Conservation (phyloP, 2,329 filamentous ascomycete species). For the Botryosphaeria dothidea region DNA sequence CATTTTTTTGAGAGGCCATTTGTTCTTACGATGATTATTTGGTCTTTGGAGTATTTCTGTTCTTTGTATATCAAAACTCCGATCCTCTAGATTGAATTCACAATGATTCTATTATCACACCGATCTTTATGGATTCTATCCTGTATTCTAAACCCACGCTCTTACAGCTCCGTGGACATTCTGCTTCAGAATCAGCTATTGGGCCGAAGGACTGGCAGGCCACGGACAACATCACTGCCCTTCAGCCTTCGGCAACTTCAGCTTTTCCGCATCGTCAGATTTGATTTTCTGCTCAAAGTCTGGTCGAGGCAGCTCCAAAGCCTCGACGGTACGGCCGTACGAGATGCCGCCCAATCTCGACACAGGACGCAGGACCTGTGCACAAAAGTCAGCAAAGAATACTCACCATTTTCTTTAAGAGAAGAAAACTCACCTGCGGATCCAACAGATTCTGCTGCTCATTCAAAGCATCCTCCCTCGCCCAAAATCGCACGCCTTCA, state of each 20-base stretch:
- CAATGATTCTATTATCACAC: no score
- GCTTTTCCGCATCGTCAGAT: slow-evolving; percentile 57
- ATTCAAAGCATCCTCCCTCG: slow-evolving; percentile 82
- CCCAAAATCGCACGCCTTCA: slow-evolving; percentile 87
- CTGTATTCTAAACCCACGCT: no score
- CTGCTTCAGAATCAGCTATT: not conserved
- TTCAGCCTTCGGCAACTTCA: slow-evolving; percentile 49
- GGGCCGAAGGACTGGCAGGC: no score
- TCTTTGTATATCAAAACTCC: no score
- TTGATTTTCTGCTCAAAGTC: slow-evolving; percentile 48
- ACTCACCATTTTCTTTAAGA: not conserved
- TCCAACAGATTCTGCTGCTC: slow-evolving; percentile 74
- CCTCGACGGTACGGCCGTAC: slow-evolving; percentile 71
- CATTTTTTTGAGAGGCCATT: no score
- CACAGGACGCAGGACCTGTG: slow-evolving; percentile 70
- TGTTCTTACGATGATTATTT: no score
- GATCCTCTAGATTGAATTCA: no score
- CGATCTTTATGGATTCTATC: not conserved
- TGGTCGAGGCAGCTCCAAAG: slow-evolving; percentile 68
- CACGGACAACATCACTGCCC: not conserved
- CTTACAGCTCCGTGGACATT: not conserved
- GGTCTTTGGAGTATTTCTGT: no score
- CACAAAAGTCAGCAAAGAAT: not conserved
- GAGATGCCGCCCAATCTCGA: slow-evolving; percentile 82
- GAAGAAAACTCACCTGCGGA: slow-evolving; percentile 55